Percentiles rank a stretch among this genome's conserved stretches.
These are phyloP conservation scores for Calonectria hawksworthii DNA, from an alignment of 2,329 filamentous ascomycete genomes.

Conservation along the genomic window DNA sequence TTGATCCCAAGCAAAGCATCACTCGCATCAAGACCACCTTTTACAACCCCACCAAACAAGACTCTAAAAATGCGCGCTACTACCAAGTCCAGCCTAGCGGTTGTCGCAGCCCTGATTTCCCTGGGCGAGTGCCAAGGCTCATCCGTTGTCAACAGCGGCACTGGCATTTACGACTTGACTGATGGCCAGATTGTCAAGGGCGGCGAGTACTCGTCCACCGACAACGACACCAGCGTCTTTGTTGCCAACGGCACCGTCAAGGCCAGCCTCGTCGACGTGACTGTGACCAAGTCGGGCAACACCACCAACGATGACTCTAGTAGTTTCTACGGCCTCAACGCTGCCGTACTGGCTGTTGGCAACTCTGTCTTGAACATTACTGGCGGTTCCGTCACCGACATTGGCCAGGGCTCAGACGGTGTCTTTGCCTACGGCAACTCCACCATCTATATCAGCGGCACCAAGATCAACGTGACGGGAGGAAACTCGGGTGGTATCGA, in stretches of 20 bases:
- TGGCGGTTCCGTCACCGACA: slow-evolving; percentile 19
- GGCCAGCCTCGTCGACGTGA: slow-evolving; percentile 18
- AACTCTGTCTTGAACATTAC: slow-evolving; percentile 27
- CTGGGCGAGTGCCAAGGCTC: slow-evolving; percentile 4
- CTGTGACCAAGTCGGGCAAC: slow-evolving; percentile 25
- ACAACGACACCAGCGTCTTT: slow-evolving; percentile 26
- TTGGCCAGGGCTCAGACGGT: slow-evolving; percentile 26
- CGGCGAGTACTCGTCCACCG: slow-evolving; percentile 19
- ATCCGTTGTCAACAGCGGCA: slow-evolving; percentile 28
- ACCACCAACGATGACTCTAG: slow-evolving; percentile 25
- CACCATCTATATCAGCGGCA: slow-evolving; percentile 27
- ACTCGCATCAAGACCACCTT: neutral
- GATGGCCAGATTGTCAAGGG: slow-evolving; percentile 22
- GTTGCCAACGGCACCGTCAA: slow-evolving; percentile 28
- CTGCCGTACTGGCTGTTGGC: slow-evolving; percentile 20
- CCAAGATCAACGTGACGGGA: slow-evolving; percentile 23
- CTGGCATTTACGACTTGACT: slow-evolving; percentile 19
- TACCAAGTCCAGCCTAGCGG: slow-evolving; percentile 15
- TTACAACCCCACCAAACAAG: neutral
- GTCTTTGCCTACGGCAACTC: slow-evolving; percentile 30
- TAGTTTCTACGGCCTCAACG: slow-evolving; percentile 33
- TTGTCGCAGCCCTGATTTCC: slow-evolving; percentile 10
- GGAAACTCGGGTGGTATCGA: slow-evolving; percentile 31
- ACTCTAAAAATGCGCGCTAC: slow-evolving; percentile 15
- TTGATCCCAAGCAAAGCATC: neutral